Percentiles rank a stretch among this genome's conserved stretches.
Conservation (phyloP, 2,329 filamentous ascomycete species). For the Beauveria australis region DNA sequence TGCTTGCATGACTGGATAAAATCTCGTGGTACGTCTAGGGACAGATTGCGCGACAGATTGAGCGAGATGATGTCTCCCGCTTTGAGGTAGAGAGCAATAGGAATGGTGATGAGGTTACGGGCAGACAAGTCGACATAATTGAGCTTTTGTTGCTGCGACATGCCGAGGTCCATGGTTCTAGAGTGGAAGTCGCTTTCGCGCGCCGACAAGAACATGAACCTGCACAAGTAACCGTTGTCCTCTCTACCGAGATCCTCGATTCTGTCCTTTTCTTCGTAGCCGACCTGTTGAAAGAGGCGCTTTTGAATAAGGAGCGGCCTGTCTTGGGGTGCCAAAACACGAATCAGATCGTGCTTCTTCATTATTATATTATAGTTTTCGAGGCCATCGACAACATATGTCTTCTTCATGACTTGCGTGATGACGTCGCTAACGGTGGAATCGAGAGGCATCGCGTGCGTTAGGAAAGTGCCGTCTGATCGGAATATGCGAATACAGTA, state of each 20-base stretch:
- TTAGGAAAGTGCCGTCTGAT: constrained; percentile 88
- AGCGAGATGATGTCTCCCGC: constrained; percentile 88
- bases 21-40: constrained; percentile 86
- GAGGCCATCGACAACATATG: constrained; percentile 79
- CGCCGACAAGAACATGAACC: constrained; percentile 88
- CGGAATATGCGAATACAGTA: constrained; percentile 96
- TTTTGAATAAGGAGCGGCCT: constrained; percentile 88
- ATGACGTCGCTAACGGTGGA: constrained; percentile 83
- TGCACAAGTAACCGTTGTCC: constrained; percentile 93
- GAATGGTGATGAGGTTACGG: constrained; percentile 87
- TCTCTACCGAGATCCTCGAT: constrained; percentile 92
- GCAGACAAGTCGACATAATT: constrained; percentile 89
- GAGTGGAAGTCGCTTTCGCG: constrained; percentile 76
- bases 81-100: constrained; percentile 86
- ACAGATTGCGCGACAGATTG: constrained; percentile 87
- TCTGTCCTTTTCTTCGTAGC: constrained; percentile 77
- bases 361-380: constrained; percentile 95
- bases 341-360: constrained; percentile 82
- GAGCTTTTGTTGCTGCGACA: constrained; percentile 79
- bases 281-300: constrained; percentile 78
- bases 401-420: constrained; percentile 87
- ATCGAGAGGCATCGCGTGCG: constrained; percentile 74
- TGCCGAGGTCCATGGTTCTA: constrained; percentile 62
- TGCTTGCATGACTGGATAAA: constrained; percentile 92
- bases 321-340: constrained; percentile 71